Percentiles rank a stretch among this genome's conserved stretches.
phyloP scores from a whole-genome alignment of 345 rosid genomes.

The Linum trigynum region DNA sequence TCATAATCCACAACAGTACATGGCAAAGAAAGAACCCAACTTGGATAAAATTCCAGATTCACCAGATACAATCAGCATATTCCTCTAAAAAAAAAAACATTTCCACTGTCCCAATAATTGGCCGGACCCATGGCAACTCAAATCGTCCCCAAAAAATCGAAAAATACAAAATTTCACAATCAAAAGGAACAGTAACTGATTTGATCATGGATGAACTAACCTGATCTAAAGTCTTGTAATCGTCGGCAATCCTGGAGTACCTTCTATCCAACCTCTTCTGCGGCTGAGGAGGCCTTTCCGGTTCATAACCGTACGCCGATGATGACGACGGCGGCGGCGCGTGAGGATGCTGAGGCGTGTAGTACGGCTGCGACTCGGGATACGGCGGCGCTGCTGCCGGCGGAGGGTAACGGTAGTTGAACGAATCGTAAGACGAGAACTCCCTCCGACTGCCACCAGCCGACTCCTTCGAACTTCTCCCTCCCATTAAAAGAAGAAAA shows the following conservation, averaged over 20 bases:
- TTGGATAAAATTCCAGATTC: no score
- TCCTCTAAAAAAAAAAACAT: no score
- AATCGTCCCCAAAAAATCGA: no score
- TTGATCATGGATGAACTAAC: slow-evolving; percentile 21
- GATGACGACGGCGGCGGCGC: slow-evolving; percentile 16
- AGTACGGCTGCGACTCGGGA: slow-evolving; percentile 21
- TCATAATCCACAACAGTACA: no score
- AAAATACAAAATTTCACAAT: no score
- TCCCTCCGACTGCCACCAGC: slow-evolving; percentile 17
- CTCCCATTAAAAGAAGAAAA: slow-evolving; percentile 45
- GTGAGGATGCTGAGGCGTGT: slow-evolving; percentile 42
- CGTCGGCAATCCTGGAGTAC: slow-evolving; percentile 73
- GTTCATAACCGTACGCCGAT: slow-evolving; percentile 1
- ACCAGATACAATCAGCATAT: no score
- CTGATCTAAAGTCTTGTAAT: slow-evolving; percentile 77
- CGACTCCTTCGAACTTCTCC: slow-evolving; percentile 45
- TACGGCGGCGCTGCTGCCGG: slow-evolving; percentile 18
- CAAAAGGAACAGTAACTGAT: no score
- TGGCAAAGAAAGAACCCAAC: no score
- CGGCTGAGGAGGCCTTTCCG: slow-evolving; percentile 19
- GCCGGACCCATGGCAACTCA: no score
- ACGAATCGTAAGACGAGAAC: slow-evolving; percentile 18
- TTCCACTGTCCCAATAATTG: no score
- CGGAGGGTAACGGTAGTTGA: slow-evolving; percentile 8
- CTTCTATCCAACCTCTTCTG: slow-evolving; percentile 43